phyloP scores from a whole-genome alignment of 345 rosid genomes.

The Pugionium dolabratum region DNA sequence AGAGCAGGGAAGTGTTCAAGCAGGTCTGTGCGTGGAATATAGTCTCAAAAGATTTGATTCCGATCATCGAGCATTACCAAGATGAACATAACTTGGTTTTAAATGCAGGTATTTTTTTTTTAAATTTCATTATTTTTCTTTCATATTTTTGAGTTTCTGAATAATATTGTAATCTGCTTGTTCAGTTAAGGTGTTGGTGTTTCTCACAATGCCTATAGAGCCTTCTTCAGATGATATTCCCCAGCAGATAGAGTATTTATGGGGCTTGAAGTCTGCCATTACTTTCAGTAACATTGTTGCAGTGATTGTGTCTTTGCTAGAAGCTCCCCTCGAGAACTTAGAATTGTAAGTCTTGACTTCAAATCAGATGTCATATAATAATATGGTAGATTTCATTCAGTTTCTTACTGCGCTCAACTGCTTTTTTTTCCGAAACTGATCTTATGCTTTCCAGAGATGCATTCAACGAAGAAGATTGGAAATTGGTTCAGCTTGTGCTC shows the following conservation, averaged over 20 bases:
- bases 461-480: constrained; percentile 95
- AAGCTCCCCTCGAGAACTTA: constrained; percentile 76
- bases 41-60: constrained; percentile 80
- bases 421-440: not conserved
- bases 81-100: constrained; percentile 62
- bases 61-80: constrained; percentile 71
- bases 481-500: constrained; percentile 85
- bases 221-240: constrained; percentile 68
- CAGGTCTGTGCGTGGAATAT: constrained; percentile 88
- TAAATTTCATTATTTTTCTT: not conserved
- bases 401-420: not conserved
- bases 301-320: constrained; percentile 75
- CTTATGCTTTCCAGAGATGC: constrained; percentile 54
- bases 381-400: not conserved
- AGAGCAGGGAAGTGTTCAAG: constrained; percentile 78
- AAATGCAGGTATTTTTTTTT: constrained; percentile 56
- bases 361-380: not conserved
- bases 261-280: constrained; percentile 78
- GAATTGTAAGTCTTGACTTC: constrained; percentile 50
- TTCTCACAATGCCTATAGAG: constrained; percentile 86
- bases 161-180: constrained; percentile 13
- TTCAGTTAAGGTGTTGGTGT: constrained; percentile 90
- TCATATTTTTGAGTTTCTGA: not conserved
- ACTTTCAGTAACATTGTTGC: constrained; percentile 63
- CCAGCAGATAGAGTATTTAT: constrained; percentile 79